phyloP scores from a whole-genome alignment of 768 basidiomycete species.

The Mycena indigotica region DNA sequence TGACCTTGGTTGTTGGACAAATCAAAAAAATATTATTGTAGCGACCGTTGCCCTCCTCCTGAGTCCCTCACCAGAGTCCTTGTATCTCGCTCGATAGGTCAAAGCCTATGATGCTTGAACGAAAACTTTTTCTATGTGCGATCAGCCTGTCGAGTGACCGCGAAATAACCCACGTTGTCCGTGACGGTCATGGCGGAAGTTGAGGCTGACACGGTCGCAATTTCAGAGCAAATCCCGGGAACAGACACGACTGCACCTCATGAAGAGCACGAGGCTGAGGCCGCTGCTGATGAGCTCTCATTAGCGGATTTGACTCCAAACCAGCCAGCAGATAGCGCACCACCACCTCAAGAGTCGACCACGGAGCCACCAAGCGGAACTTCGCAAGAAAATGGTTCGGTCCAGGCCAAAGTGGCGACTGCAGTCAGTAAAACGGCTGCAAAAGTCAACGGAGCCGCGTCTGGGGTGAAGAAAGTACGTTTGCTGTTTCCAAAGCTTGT shows the following conservation, averaged over 20 bases:
- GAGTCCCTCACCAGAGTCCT: too few species aligned
- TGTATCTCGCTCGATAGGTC: too few species aligned
- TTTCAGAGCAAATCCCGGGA: conserved; percentile 19
- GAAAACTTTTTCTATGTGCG: not conserved
- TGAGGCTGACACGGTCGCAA: conserved; percentile 8
- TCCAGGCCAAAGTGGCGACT: conserved; percentile 39
- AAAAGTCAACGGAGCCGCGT: conserved; percentile 51
- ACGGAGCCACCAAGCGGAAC: conserved; percentile 3
- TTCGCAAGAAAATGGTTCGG: conserved; percentile 29
- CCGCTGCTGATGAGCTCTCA: conserved; percentile 24
- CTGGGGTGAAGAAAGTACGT: conserved; percentile 70
- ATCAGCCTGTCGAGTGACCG: not conserved
- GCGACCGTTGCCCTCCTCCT: too few species aligned
- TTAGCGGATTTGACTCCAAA: conserved; percentile 23
- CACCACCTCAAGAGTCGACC: conserved; percentile 23
- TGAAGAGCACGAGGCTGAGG: conserved; percentile 32
- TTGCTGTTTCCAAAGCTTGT: conserved; percentile 19
- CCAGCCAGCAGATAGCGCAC: conserved; percentile 1
- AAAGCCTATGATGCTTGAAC: not conserved
- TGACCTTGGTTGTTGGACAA: too few species aligned
- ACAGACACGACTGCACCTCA: conserved; percentile 28
- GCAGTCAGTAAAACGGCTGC: conserved; percentile 44
- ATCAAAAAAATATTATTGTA: too few species aligned
- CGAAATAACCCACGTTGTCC: conserved; percentile 1
- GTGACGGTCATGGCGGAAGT: conserved; percentile 21